Evolutionary conservation across 495 filamentous ascomycete species (phyloP).

Genomic region (Talaromyces liani): DNA sequence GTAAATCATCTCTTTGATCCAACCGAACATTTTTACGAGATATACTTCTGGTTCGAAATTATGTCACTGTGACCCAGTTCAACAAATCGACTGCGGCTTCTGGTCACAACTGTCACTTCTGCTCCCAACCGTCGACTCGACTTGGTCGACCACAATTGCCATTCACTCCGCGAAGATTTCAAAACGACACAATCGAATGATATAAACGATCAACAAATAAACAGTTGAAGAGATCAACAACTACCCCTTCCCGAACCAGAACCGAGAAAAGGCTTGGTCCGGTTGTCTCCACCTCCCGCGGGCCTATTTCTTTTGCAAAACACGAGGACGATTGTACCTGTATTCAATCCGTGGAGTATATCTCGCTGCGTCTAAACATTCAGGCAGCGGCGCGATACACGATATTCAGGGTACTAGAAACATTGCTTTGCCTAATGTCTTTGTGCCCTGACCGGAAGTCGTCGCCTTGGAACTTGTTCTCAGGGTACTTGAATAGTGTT

Average conservation of each 20-base stretch:
- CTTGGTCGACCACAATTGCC: background rate
- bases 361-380: background rate
- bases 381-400: background rate
- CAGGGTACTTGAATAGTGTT: background rate
- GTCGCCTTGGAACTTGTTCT: background rate
- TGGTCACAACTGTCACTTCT: background rate
- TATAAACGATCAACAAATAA: background rate
- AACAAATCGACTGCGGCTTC: background rate
- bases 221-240: background rate
- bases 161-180: background rate
- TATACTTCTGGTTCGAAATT: background rate
- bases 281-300: slow-evolving; percentile 9
- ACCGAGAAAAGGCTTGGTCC: slow-evolving; percentile 3
- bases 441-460: background rate
- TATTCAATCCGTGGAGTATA: background rate
- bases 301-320: background rate
- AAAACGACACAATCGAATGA: background rate
- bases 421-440: background rate
- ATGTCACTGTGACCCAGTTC: slow-evolving; percentile 1
- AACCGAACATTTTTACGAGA: background rate
- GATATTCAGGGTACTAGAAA: background rate
- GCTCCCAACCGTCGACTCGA: background rate
- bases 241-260: slow-evolving; percentile 3
- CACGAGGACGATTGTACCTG: background rate
- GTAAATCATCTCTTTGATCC: background rate